phyloP scores from a whole-genome alignment of 441 rosid species.

The Aquilaria agallochum region DNA sequence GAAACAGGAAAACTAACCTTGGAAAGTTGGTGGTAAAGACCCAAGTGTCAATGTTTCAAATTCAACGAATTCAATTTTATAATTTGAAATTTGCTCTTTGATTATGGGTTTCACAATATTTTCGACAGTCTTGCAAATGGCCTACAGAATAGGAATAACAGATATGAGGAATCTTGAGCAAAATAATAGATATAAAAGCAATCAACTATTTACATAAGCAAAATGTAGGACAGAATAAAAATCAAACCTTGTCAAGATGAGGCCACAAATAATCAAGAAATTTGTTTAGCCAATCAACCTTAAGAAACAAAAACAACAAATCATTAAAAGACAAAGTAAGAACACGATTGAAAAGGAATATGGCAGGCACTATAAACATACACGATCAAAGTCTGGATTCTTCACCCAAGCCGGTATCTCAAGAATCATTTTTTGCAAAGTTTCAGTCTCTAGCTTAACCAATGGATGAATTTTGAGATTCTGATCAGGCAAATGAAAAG shows the following conservation, averaged over 20 bases:
- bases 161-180: too few relatives aligned
- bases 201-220: too few relatives aligned
- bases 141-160: constrained; percentile 29
- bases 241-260: constrained; percentile 84
- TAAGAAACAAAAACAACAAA: constrained; percentile 15
- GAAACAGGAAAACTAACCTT: constrained; percentile 41
- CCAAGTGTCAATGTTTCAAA: constrained; percentile 86
- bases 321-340: constrained; percentile 11
- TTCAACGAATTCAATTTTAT: constrained; percentile 89
- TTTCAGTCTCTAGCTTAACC: constrained; percentile 66
- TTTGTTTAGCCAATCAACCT: constrained; percentile 95
- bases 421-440: constrained; percentile 80
- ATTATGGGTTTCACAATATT: constrained; percentile 78
- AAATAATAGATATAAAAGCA: too few relatives aligned
- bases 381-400: constrained; percentile 90
- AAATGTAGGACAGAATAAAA: not conserved
- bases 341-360: not conserved
- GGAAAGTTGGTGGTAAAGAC: constrained; percentile 84
- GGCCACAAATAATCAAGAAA: constrained; percentile 89
- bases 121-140: constrained; percentile 78
- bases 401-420: constrained; percentile 96
- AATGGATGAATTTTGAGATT: constrained; percentile 69
- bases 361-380: constrained; percentile 32
- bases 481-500: constrained; percentile 29
- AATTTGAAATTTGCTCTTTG: constrained; percentile 88